These are phyloP conservation scores for Rhodamnia rubescens DNA, from an alignment of 345 rosid species.

Conservation along the genomic window DNA sequence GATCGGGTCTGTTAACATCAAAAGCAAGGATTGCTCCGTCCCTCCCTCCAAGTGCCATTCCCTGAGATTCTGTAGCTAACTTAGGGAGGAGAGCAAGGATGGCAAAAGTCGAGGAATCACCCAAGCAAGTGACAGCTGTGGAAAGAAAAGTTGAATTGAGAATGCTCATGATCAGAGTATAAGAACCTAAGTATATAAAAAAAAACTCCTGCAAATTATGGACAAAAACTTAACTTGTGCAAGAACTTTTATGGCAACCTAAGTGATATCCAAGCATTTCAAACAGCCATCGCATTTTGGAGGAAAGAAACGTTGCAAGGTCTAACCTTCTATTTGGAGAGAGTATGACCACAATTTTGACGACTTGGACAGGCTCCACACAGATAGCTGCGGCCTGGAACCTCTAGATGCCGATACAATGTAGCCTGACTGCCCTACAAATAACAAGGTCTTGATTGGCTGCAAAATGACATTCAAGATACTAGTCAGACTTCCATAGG, in stretches of 20 bases:
- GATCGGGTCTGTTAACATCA: conserved; percentile 52
- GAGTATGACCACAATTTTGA: conserved; percentile 70
- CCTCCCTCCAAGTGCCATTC: conserved; percentile 29
- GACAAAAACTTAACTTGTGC: neutral
- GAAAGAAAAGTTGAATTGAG: neutral
- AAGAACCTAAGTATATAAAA: neutral
- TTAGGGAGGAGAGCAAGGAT: conserved; percentile 59
- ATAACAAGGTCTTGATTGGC: conserved; percentile 64
- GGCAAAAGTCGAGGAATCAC: conserved; percentile 49
- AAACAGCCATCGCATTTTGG: neutral
- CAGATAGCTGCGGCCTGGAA: conserved; percentile 52
- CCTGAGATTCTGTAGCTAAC: conserved; percentile 20
- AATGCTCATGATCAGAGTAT: neutral
- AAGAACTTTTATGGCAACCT: neutral
- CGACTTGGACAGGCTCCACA: conserved; percentile 70
- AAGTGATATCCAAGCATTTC: neutral
- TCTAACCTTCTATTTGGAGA: conserved; percentile 70
- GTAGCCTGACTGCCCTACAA: conserved; percentile 62
- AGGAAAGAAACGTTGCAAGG: neutral
- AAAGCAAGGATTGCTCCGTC: conserved; percentile 74
- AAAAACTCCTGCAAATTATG: neutral
- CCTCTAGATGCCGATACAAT: conserved; percentile 64
- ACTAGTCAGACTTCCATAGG: neutral
- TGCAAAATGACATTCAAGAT: conserved; percentile 15
- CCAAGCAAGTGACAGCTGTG: conserved; percentile 60